Percentiles rank a stretch among this genome's conserved stretches.
phyloP scores from a whole-genome alignment of 2,329 filamentous ascomycete genomes.

The Sarocladiaceae sp. region DNA sequence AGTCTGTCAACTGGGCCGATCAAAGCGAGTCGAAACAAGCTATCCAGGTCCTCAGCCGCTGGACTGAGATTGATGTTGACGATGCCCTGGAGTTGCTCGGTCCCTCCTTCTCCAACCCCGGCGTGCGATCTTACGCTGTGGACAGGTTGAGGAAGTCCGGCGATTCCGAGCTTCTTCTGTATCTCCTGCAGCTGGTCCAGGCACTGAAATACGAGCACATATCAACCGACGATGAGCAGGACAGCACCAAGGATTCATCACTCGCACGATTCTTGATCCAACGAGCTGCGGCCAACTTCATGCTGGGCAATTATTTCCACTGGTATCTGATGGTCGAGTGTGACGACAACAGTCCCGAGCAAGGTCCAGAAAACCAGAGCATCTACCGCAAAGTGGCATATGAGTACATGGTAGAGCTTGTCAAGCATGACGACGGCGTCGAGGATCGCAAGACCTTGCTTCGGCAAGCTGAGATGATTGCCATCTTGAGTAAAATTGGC shows the following conservation, averaged over 20 bases:
- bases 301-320: constrained; percentile 89
- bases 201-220: constrained; percentile 91
- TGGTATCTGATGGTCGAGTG: constrained; percentile 99
- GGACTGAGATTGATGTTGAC: constrained; percentile 96
- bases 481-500: constrained; percentile 82
- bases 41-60: constrained; percentile 82
- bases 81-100: constrained; percentile 92
- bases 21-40: constrained; percentile 81
- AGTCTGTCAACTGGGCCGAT: constrained; percentile 93
- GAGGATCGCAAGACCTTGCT: constrained; percentile 73
- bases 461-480: constrained; percentile 85
- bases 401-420: constrained; percentile 89
- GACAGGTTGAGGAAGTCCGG: constrained; percentile 87
- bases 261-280: constrained; percentile 86
- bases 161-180: constrained; percentile 85
- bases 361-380: constrained; percentile 69
- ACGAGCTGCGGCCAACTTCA: constrained; percentile 81
- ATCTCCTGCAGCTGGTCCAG: constrained; percentile 90
- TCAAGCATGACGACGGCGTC: constrained; percentile 63
- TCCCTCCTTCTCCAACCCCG: constrained; percentile 82
- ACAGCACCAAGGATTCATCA: constrained; percentile 70
- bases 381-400: constrained; percentile 92
- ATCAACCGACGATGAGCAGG: constrained; percentile 49
- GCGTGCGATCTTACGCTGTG: constrained; percentile 89
- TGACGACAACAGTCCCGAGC: constrained; percentile 75